Evolutionary conservation across 75 land plant species (phyloP), one percentile per base, ranked within the genome.

Genomic region (Gnetum montanum): DNA sequence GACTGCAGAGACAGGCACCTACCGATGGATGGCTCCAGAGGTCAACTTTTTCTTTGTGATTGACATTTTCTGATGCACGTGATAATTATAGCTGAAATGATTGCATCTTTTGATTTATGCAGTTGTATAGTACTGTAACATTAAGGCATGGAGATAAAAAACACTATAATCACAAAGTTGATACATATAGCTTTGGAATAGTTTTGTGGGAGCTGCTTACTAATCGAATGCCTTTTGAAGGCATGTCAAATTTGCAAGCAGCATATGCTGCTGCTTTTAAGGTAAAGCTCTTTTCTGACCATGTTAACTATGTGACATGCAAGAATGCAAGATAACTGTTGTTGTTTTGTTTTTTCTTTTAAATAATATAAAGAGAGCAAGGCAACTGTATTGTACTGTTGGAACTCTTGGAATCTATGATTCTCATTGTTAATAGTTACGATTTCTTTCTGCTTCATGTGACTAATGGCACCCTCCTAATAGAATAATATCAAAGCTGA

Each of bases 1-100:
- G 95, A 89, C 95, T 15, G 95, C 95, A 43, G 95, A 86, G 70
- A 89, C 90, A 6, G 95, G 91, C 24, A 89, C 91, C 26, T 87
- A 84, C 46, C 53, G 85, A 36, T 88, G 85, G 90, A 85, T 88
- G 97, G 76, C 88, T 59, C 67, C 88, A 5, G 88, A 84, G 75
- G 79, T 72, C 23, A 46, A 24, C 15, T 34, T 62, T 6, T 22
- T n/a, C 15, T 8, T 56, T 34, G 20, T 55, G 19, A 51, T 29
- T 49, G 22, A 8, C 27, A 6, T 46, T 47, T 31, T 41, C 31
- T 20, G 13, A 11, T 31, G 18, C 22, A 31, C 29, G 30, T 10
- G 27, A 27, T 6, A 18, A 13, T 13, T 4, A 45, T 25, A 46
- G 34, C 13, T 16, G 23, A 8, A 44, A 49, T 60, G 3, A n/a